Evolutionary conservation across 352 stramenopile species (phyloP), one percentile per base, ranked within the genome.

Genomic region (Lagenidium giganteum): DNA sequence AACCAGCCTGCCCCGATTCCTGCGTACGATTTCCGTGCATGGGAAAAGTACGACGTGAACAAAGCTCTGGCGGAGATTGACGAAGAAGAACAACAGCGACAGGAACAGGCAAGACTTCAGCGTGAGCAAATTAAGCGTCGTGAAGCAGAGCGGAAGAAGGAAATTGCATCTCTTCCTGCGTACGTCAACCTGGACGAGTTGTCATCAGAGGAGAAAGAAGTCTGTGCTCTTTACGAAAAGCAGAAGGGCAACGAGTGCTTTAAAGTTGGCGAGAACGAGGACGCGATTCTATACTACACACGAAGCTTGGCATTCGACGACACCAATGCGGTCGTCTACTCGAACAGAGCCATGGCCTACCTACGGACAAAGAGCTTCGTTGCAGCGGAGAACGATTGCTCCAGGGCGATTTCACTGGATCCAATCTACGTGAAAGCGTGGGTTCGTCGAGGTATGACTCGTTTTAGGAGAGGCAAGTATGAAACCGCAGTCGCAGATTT

Each of bases 221-320:
- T 90, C 24, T 77, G 76, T 30, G 78, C 80, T 17, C 55, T 64
- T 8, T 61, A 83, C 27, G 93, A 98, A 47, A 94, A 95, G 54
- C 67, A 95, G 31, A 98, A 98, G 50, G 93, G 93, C 8, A 98
- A 98, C 52, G 93, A 98, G 54, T 90, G 75, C 45, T 96, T 96
- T 63, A 72, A 74, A 25, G 68, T 62, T 6, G 71, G 74, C 20
- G 87, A 98, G 38, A 77, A 84, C 29, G 77, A 96, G 16, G 77
- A 90, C 18, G 83, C 91, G 5, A 44, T 93, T 13, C 34, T 86
- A 16, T 93, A 81, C 52, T 98, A 98, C 60, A 94, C 87, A 5
- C 67, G 82, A n/a, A 91, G 79, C 38, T 73, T 96, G 47, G 70
- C 83, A 16, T 87, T 95, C 37, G 61, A 93, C 35, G 69, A 83